A percentile compares a stretch with the other conserved stretches of the same genome.
Conservation (phyloP, 1,284 basidiomycete species). For the Cronartium ribicola region DNA sequence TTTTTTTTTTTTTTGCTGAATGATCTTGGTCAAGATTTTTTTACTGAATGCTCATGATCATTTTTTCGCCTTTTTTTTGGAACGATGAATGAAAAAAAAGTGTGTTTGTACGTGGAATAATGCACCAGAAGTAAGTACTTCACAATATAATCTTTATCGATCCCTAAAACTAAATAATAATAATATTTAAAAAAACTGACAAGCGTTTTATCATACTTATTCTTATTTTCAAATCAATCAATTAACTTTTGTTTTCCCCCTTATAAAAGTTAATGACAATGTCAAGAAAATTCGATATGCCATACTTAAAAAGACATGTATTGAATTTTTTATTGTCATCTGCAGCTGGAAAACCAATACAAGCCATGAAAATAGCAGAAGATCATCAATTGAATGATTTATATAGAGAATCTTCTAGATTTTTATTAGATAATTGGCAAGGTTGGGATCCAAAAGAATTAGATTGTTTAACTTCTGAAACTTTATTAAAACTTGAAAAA, state of each 20-base stretch:
- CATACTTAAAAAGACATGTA: constrained; percentile 71
- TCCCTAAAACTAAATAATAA: background rate
- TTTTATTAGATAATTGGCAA: constrained; percentile 70
- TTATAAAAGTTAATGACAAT: constrained; percentile 62
- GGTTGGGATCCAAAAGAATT: constrained; percentile 65
- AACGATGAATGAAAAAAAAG: background rate
- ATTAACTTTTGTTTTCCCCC: constrained; percentile 57
- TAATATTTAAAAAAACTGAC: background rate
- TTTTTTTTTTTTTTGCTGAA: background rate
- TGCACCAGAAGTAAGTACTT: constrained; percentile 25
- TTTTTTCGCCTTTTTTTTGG: background rate
- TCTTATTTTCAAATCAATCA: constrained; percentile 2
- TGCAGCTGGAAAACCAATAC: constrained; percentile 80
- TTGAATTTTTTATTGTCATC: constrained; percentile 80
- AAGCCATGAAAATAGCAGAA: constrained; percentile 75
- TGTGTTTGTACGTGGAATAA: constrained; percentile 42
- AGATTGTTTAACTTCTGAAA: constrained; percentile 69
- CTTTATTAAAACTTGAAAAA: constrained; percentile 79
- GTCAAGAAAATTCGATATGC: constrained; percentile 75
- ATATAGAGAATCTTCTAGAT: constrained; percentile 79
- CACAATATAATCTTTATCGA: background rate
- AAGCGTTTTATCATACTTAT: background rate
- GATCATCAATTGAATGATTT: constrained; percentile 57
- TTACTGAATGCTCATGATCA: constrained; percentile 22
- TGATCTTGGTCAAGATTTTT: constrained; percentile 8